phyloP scores from a whole-genome alignment of 306 rosid species.

The Vigna angularis region DNA sequence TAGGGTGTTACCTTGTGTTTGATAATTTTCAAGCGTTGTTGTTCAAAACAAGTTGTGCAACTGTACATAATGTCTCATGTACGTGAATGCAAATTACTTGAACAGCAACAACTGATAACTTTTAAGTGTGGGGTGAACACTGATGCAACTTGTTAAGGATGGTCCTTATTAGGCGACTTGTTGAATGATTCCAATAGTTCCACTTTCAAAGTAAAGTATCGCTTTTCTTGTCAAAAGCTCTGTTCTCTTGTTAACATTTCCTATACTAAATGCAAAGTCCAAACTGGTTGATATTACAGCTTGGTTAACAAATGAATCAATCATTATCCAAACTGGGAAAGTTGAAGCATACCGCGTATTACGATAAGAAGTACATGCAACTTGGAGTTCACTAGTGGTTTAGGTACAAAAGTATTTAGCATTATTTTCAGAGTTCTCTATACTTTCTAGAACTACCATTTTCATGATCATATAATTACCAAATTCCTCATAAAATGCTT shows the following conservation, averaged over 20 bases:
- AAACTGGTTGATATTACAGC: background rate
- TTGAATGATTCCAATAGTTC: slow-evolving; percentile 3
- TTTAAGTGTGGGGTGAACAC: slow-evolving; percentile 1
- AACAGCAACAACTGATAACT: background rate
- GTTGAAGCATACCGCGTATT: background rate
- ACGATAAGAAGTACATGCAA: background rate
- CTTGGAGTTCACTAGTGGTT: background rate
- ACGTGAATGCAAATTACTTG: background rate
- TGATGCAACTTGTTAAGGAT: background rate
- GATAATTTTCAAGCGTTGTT: background rate
- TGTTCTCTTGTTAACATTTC: background rate
- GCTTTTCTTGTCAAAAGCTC: background rate
- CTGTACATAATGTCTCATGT: background rate
- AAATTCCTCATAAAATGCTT: background rate
- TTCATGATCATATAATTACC: background rate
- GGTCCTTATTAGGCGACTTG: slow-evolving; percentile 5
- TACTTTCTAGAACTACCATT: slow-evolving; percentile 17
- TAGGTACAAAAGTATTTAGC: background rate
- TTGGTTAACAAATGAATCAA: slow-evolving; percentile 10
- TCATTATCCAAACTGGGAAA: background rate
- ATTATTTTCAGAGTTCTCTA: background rate
- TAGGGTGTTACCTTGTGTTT: background rate
- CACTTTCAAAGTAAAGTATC: background rate
- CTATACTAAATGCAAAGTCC: background rate
- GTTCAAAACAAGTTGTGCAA: background rate